These are phyloP conservation scores for Colletotrichum higginsianum DNA, from an alignment of 2,329 filamentous ascomycete species.

Conservation along the genomic window DNA sequence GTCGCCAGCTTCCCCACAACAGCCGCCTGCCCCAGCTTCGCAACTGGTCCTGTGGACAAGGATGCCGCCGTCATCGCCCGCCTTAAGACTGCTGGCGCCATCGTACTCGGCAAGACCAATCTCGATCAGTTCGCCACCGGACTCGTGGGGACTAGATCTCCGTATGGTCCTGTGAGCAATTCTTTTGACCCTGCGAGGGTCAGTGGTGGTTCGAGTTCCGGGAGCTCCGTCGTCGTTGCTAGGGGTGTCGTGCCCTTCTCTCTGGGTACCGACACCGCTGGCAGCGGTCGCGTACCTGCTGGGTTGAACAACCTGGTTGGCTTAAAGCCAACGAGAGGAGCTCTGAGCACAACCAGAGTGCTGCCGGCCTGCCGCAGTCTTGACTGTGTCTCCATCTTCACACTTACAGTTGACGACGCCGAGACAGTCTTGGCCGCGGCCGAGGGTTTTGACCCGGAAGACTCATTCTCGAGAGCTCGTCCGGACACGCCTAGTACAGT, in stretches of 20 bases:
- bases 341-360: constrained; percentile 64
- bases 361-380: constrained; percentile 70
- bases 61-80: constrained; percentile 65
- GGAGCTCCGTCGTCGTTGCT: constrained; percentile 68
- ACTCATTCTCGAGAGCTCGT: constrained; percentile 65
- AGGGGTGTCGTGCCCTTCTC: constrained; percentile 69
- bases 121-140: constrained; percentile 76
- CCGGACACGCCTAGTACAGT: constrained; percentile 39
- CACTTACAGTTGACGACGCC: constrained; percentile 64
- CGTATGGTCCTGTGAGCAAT: constrained; percentile 70
- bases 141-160: constrained; percentile 72
- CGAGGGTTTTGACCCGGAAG: constrained; percentile 63
- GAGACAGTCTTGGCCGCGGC: constrained; percentile 63
- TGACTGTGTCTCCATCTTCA: constrained; percentile 70
- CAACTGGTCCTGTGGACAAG: constrained; percentile 59
- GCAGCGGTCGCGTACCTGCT: constrained; percentile 68
- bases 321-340: constrained; percentile 67
- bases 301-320: constrained; percentile 69
- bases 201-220: constrained; percentile 71
- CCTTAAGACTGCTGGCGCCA: constrained; percentile 66
- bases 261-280: constrained; percentile 70
- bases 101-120: constrained; percentile 72
- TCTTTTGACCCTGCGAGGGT: constrained; percentile 58
- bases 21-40: constrained; percentile 65
- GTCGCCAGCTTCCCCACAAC: constrained; percentile 66